Evolutionary conservation across 2,329 filamentous ascomycete genomes (phyloP).

Genomic region (Didymella pomorum): DNA sequence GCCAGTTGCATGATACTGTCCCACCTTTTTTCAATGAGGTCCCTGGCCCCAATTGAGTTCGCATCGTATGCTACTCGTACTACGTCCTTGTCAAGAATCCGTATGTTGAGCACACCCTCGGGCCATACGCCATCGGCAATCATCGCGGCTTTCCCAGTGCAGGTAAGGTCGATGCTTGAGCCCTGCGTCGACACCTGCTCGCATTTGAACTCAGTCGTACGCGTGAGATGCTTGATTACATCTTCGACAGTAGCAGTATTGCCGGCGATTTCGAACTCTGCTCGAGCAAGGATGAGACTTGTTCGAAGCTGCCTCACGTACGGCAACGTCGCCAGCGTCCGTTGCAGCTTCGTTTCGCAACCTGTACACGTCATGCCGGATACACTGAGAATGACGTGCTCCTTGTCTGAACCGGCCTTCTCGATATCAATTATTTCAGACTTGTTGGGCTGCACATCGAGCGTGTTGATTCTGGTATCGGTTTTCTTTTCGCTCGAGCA

Average conservation of each 20-base stretch:
- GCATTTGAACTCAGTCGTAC: constrained; percentile 70
- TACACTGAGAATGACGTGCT: constrained; percentile 68
- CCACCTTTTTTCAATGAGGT: constrained; percentile 53
- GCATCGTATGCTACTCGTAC: constrained; percentile 59
- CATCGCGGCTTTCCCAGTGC: constrained; percentile 13
- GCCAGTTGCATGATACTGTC: constrained; percentile 52
- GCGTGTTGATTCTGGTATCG: neutral
- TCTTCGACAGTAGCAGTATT: constrained; percentile 33
- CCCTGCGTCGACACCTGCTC: constrained; percentile 47
- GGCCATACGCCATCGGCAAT: constrained; percentile 34
- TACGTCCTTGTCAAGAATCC: constrained; percentile 26
- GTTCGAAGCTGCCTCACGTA: constrained; percentile 66
- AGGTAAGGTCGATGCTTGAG: constrained; percentile 35
- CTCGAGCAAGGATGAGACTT: constrained; percentile 70
- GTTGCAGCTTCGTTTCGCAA: constrained; percentile 70
- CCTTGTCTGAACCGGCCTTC: constrained; percentile 40
- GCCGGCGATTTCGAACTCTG: constrained; percentile 68
- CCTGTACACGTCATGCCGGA: constrained; percentile 78
- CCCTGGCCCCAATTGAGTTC: constrained; percentile 58
- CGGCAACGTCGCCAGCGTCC: constrained; percentile 59
- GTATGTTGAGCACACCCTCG: constrained; percentile 31
- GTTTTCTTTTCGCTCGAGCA: neutral
- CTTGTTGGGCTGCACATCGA: neutral
- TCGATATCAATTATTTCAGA: constrained; percentile 28
- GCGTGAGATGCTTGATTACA: constrained; percentile 62